Percentiles rank a stretch among this genome's conserved stretches.
phyloP scores from a whole-genome alignment of 164 flowering plant species.

The Amborella trichopoda region DNA sequence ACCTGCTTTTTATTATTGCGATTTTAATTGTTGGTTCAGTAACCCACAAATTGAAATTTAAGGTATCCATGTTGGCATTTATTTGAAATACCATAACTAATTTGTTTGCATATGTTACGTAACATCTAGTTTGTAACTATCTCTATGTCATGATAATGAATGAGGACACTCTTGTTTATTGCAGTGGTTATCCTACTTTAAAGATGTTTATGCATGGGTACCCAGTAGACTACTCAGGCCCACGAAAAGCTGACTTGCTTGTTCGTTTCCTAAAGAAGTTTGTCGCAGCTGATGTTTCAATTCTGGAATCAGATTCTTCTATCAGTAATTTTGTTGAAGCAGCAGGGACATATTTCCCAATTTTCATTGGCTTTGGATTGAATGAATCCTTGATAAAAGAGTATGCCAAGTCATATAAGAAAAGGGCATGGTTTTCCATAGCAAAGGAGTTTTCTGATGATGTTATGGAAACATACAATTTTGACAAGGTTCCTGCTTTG shows the following conservation, averaged over 20 bases:
- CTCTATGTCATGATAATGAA: too few species aligned
- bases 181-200: conserved; percentile 88
- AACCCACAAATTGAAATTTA: too few species aligned
- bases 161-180: conserved; percentile 16
- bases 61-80: too few species aligned
- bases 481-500: conserved; percentile 91
- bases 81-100: too few species aligned
- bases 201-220: conserved; percentile 77
- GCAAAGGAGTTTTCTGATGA: conserved; percentile 85
- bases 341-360: conserved; percentile 74
- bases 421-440: conserved; percentile 93
- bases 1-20: too few species aligned
- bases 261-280: conserved; percentile 72
- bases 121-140: too few species aligned
- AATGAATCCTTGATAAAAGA: conserved; percentile 46
- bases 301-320: conserved; percentile 69
- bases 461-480: conserved; percentile 58
- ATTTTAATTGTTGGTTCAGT: too few species aligned
- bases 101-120: too few species aligned
- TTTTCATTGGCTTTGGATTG: conserved; percentile 85
- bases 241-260: conserved; percentile 79
- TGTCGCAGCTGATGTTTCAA: conserved; percentile 83
- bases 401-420: conserved; percentile 65
- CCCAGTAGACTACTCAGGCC: conserved; percentile 73
- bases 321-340: conserved; percentile 48